Evolutionary conservation across 2,329 filamentous ascomycete genomes (phyloP), one percentile per base, ranked within the genome.

Genomic region (Venturia effusa): DNA sequence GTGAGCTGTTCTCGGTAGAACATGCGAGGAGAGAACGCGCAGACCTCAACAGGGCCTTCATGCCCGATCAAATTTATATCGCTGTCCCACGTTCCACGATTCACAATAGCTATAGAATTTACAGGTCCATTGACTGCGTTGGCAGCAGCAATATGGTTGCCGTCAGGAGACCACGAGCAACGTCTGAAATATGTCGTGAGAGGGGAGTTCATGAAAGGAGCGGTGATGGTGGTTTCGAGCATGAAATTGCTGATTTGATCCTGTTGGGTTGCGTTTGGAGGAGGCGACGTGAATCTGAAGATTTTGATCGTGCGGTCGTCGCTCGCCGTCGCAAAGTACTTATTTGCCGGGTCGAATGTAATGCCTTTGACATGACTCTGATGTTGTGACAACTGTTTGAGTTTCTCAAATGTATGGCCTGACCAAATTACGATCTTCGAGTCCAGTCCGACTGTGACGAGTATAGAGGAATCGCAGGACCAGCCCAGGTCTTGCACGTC

Each of bases 341-440:
- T 99, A 79, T 97, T 97, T 51, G 94, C 94, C 0, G 94, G 94
- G 73, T 99, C 94, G 72, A 99, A 99, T 0, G 93, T 96, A 70
- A 99, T 95, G 67, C 95, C 94, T 75, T 99, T 99, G 78, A 99
- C 94, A 74, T 97, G 95, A 74, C 92, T 97, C 74, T 96, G 91
- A 75, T 99, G 94, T 65, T 92, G 88, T 1, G 92, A 87, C 5
- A 99, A 79, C 3, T 91, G 93, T 82, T 97, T 97, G 68, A 99
- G 83, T 78, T 96, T 97, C 78, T 99, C 94, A 70, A 99, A 99
- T 0, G 92, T 97, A 76, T 95, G 89, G 0, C 94, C 95, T 1
- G 93, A 97, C 94, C 94, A 99, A 27, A 99, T 89, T 11, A 99
- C 94, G 17, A 99, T 88, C 77, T 99, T 99, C 54, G 94, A 97